Evolutionary conservation across 106 monocot species (phyloP), one percentile per base, ranked within the genome.

Genomic region (Dactylorhiza incarnata): DNA sequence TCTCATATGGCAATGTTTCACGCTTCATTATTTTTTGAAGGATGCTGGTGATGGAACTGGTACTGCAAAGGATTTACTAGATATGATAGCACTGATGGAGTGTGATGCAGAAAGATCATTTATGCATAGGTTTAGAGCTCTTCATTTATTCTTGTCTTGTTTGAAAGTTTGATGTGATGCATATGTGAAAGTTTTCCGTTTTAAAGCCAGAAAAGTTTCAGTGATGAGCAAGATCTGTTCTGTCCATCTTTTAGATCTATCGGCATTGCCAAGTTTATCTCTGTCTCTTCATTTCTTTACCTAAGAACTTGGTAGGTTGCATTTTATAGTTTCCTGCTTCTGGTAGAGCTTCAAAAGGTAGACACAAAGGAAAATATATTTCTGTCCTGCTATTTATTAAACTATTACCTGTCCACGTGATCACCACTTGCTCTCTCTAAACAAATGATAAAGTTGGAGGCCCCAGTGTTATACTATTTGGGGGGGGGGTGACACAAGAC

Each of bases 71-170:
- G 77, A 79, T 17, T 83, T 99, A 44, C 79, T 99, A 3, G 87
- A 91, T 44, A 86, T 51, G 55, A 94, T 99, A 80, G 87, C 94
- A 46, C 82, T 89, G 44, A 48, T 91, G 78, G 97, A 99, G 78
- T 73, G 61, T 81, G 94, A 94, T 11, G 97, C 97, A 51, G 77
- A 99, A 76, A 89, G 77, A 87, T 99, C 97, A 63, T 53, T 99
- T 65, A 99, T 99, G 97, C 97, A 99, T 71, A 99, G 97, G 97
- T 94, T 51, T 72, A 52, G 16, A 26, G 65, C 17, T 37, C 22
- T 74, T 66, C 47, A 7, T 3, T 19, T 20, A 10, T 48, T 25
- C 53, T 45, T 45, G 5, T 56, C 55, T 44, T 20, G 11, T 13
- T 56, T 54, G 17, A 45, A 76, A 44, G 13, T 54, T 22, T 44